Base-by-base conservation (phyloP, 2,329 filamentous ascomycete genomes). In the Fusarium foetens region DNA sequence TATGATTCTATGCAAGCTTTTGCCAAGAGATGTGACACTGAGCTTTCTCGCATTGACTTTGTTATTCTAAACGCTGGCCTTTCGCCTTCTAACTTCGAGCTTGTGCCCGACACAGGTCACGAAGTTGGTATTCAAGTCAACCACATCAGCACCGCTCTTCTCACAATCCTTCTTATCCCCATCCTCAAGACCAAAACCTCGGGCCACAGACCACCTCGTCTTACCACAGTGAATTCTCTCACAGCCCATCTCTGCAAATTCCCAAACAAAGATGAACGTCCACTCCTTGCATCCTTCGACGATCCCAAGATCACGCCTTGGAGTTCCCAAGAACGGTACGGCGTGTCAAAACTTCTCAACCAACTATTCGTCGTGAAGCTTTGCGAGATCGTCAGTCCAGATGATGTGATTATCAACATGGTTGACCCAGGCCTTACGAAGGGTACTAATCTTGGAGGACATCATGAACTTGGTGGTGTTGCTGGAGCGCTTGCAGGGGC, bases 311-410 rank as follows among this genome's bases (percentile, higher is more conserved):
- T 70, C 36, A 71, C 61, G 6, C 65, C 67, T 1, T 81, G 70
- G 63, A 63, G 74, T 58, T 27, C 63, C 0, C 9, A 58, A 3
- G 76, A 80, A 49, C 69, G 72, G 52, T 83, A 82, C 45, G 63
- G 67, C 8, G 68, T 63, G 4, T 79, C 78, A 4, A 83, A 83
- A 53, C 41, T 82, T 8, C 61, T 82, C 6, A 64, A 51, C 7
- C 79, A 81, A 17, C 61, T 82, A 3, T 82, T 85, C 49, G 72
- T 83, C 10, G 79, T 82, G 23, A 80, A 82, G 19, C 76, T 84
- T n/a, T 76, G 79, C 3, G 78, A 82, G 13, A 75, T 80, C 1
- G 78, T 86, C 13, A 60, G 62, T 1, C 35, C 80, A 0, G 62
- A 80, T 8, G 77, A 82, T n/a, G 78, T 83, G 2, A 69, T 81